Base-by-base conservation (phyloP, 176 grass and related monocot genomes). In the Thalia dealbata region DNA sequence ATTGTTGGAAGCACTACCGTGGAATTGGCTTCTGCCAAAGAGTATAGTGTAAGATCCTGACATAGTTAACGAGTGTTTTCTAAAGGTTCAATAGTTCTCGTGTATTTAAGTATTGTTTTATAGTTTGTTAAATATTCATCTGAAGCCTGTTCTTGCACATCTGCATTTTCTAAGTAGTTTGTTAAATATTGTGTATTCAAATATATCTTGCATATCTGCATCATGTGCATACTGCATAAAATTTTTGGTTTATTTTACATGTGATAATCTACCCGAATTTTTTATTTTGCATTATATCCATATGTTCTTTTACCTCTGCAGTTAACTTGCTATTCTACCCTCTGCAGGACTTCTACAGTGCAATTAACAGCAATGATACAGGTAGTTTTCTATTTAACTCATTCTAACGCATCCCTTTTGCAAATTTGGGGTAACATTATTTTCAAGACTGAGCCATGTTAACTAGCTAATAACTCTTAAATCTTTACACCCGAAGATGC, bases 31-130 rank as follows among this genome's bases (percentile, higher is more conserved):
- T 74, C 69, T 27, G 73, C 35, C 6, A 93, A 88, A 74, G 89
- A 92, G 66, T 82, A 61, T 84, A 97, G 80, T 89, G 95, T 99
- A 88, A 99, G 90, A 81, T 44, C 24, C 64, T 58, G 8, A 71
- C 55, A 29, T 44, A 61, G 1, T 18, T 61, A 16, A 69, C 15
- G 28, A 26, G 16, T 48, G 32, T 38, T 38, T 2, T 38, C 13
- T 38, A 13, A 16, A 26, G 25, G 23, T 67, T n/a, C 14, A 35
- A 67, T 51, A 42, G 9, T 27, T 30, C 29, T 25, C n/a, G 43
- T 77, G 54, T 19, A 8, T 21, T 22, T 64, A 9, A 1, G 23
- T 6, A 26, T 23, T 73, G 25, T 23, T 69, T 80, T 86, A 54
- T 48, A 48, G 45, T 48, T 48, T 48, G 42, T 44, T 44, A 44